These are phyloP conservation scores for Borealophlyctis nickersoniae DNA, from an alignment of 192 early-diverging fungal species.

Conservation along the genomic window DNA sequence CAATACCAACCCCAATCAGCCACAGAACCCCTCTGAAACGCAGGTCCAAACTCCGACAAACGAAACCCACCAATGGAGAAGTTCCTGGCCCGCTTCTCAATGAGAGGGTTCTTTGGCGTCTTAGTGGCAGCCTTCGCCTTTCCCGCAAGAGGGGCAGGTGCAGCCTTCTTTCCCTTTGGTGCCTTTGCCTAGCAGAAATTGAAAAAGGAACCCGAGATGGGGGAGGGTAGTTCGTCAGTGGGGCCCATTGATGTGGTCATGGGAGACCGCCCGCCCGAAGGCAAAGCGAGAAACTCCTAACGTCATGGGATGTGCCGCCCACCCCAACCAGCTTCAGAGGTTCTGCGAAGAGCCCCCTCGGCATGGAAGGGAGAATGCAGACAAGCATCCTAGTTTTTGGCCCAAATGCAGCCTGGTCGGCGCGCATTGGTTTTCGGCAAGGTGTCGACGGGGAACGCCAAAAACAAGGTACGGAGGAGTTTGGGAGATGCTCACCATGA, in stretches of 20 bases:
- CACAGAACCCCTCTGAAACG: background rate
- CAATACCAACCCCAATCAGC: constrained; percentile 4
- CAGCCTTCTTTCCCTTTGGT: constrained; percentile 76
- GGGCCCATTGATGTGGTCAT: constrained; percentile 23
- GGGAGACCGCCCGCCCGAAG: constrained; percentile 4
- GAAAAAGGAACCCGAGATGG: background rate
- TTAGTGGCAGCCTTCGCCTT: constrained; percentile 61
- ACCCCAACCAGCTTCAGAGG: background rate
- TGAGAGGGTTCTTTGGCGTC: constrained; percentile 75
- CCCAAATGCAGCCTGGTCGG: background rate
- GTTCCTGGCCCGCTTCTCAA: constrained; percentile 91
- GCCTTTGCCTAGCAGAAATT: constrained; percentile 28
- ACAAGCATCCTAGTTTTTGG: background rate
- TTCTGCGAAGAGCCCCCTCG: background rate
- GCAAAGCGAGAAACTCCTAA: constrained; percentile 20
- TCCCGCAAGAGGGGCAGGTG: constrained; percentile 77
- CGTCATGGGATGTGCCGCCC: constrained; percentile 9
- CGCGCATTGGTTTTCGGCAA: background rate
- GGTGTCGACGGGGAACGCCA: background rate
- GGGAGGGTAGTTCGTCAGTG: constrained; percentile 9
- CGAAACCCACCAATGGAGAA: constrained; percentile 82
- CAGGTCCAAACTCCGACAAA: constrained; percentile 18
- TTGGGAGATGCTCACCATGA: background rate
- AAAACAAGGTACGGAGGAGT: background rate
- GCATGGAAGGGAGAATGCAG: background rate